Evolutionary conservation across 164 flowering plant species (phyloP).

Genomic region (Nymphaea thermarum): DNA sequence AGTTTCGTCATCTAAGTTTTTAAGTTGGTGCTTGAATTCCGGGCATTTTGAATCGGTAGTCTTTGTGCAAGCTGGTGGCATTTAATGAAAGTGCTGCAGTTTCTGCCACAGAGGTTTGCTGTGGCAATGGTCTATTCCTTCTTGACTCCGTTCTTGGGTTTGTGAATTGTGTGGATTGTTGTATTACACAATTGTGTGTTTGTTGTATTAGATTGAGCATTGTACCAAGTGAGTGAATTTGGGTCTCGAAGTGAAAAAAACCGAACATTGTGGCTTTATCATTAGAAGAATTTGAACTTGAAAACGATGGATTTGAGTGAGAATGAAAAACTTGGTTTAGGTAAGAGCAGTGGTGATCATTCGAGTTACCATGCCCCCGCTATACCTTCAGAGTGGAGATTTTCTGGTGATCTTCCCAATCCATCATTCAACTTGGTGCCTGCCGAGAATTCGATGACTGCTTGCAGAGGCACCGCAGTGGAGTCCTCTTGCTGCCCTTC

Average conservation of each 20-base stretch:
- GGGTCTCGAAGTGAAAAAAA: not conserved
- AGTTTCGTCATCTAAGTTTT: not conserved
- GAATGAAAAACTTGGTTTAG: constrained; percentile 32
- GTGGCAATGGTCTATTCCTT: not conserved
- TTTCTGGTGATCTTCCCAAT: constrained; percentile 22
- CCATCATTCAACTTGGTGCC: constrained; percentile 28
- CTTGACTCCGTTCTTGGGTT: not conserved
- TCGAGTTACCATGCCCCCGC: constrained; percentile 22
- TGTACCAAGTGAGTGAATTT: not conserved
- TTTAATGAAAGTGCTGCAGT: not conserved
- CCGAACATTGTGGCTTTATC: not conserved
- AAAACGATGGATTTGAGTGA: constrained; percentile 36
- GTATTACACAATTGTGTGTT: not conserved
- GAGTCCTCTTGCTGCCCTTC: constrained; percentile 41
- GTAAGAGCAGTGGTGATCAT: constrained; percentile 27
- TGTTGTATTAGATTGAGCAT: too few relatives aligned
- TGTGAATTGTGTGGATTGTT: not conserved
- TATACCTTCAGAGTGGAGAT: constrained; percentile 48
- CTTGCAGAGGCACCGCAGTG: constrained; percentile 15
- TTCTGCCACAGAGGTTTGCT: not conserved
- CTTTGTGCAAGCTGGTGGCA: not conserved
- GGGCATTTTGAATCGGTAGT: not conserved
- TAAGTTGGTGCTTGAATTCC: not conserved
- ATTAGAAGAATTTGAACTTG: not conserved
- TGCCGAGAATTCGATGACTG: constrained; percentile 13